phyloP scores from a whole-genome alignment of 495 filamentous ascomycete species.

The Penicillium malachiteum region DNA sequence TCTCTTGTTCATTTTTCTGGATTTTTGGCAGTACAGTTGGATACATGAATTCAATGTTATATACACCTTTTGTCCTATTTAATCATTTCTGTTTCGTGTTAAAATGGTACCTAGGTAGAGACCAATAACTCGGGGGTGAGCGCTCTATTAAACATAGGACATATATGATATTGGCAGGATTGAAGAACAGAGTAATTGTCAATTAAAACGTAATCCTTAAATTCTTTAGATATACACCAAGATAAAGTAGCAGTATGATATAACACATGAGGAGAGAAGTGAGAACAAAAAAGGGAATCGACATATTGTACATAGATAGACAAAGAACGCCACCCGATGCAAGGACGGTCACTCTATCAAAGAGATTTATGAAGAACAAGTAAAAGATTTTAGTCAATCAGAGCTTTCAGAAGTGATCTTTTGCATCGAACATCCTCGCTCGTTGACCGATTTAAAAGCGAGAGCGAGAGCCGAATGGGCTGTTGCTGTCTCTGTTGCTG shows the following conservation, averaged over 20 bases:
- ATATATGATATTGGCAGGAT: no score
- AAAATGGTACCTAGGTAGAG: no score
- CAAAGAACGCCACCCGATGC: conserved; percentile 31
- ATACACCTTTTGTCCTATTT: no score
- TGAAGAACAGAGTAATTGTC: not conserved
- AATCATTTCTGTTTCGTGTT: no score
- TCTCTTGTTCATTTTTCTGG: no score
- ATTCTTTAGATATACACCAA: not conserved
- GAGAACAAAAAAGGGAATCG: conserved; percentile 11
- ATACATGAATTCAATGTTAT: no score
- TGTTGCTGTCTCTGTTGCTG: no score
- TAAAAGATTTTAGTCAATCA: not conserved
- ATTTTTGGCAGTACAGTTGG: no score
- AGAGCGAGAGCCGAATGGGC: conserved; percentile 4
- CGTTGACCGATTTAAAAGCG: not conserved
- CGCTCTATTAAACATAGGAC: no score
- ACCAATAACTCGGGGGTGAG: no score
- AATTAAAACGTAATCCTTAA: not conserved
- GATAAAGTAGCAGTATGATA: conserved; percentile 14
- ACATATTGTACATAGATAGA: conserved; percentile 20
- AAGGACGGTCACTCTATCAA: conserved; percentile 23
- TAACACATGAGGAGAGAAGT: conserved; percentile 32
- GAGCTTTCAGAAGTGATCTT: not conserved
- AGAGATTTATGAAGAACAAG: conserved; percentile 4
- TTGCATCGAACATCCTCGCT: not conserved